Conservation (phyloP, 306 rosid genomes). For the Castanopsis chinensis region DNA sequence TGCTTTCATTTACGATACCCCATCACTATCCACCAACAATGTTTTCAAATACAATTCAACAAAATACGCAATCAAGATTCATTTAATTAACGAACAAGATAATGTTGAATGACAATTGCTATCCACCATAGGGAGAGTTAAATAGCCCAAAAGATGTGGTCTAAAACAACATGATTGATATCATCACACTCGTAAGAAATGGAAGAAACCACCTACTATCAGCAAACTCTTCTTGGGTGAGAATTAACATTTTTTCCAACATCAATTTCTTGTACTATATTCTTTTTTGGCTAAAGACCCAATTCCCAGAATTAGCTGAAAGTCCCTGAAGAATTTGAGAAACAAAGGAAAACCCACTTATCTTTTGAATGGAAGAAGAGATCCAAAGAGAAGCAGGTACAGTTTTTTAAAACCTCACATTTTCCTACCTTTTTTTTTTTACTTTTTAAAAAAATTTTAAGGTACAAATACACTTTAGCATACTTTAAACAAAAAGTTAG, state of each 20-base stretch:
- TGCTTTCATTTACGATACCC: slow-evolving; percentile 31
- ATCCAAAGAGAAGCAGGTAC: slow-evolving; percentile 9
- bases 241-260: too few species aligned
- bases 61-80: slow-evolving; percentile 54
- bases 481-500: too few species aligned
- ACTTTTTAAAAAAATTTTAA: too few species aligned
- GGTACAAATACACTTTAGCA: too few species aligned
- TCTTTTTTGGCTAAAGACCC: slow-evolving; percentile 5
- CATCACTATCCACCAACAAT: slow-evolving; percentile 6
- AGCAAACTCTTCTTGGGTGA: slow-evolving; percentile 51
- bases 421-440: too few species aligned
- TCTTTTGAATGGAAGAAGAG: slow-evolving; percentile 3
- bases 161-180: slow-evolving; percentile 58
- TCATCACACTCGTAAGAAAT: slow-evolving; percentile 72
- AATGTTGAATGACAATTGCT: slow-evolving; percentile 54
- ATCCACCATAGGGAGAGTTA: slow-evolving; percentile 46
- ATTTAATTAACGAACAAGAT: slow-evolving; percentile 36
- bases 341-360: slow-evolving; percentile 38
- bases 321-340: slow-evolving; percentile 9
- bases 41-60: slow-evolving; percentile 59
- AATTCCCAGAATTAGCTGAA: slow-evolving; percentile 14
- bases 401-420: too few species aligned
- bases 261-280: too few species aligned
- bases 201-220: slow-evolving; percentile 85
- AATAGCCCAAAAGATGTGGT: slow-evolving; percentile 56